Evolutionary conservation across 2,329 filamentous ascomycete species (phyloP), one percentile per base, ranked within the genome.

Genomic region (Fusarium sp.): DNA sequence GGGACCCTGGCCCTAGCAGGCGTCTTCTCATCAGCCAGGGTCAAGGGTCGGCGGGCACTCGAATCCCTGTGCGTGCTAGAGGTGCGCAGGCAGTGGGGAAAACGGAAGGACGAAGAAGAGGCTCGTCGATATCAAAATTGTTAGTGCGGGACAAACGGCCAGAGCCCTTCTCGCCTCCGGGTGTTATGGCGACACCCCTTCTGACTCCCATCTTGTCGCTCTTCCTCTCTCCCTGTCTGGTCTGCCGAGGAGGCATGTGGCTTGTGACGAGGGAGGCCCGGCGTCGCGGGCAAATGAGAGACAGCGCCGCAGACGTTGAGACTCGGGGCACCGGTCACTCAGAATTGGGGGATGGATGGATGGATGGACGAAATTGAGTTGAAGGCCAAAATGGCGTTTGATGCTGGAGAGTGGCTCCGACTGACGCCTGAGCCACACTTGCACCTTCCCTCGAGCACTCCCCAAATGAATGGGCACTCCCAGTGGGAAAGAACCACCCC

Each of bases 101-200:
- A 50, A 54, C 49, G 61, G 34, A 66, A 62, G 38, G 59, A 29
- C 36, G 62, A 68, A 34, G 59, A 60, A 67, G 64, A 59, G 58
- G 65, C 54, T 67, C 58, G 33, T 55, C 23, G 54, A 61, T 67
- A 25, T 63, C 51, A 50, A 73, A 73, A 74, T 74, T 73, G 72
- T 73, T 73, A 74, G 72, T 71, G 72, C 67, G 34, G 44, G 60
- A 73, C 70, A 72, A 63, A 38, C 62, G 34, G 57, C 31, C 33
- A 46, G 38, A 60, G 38, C 51, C 58, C 53, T 58, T 57, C 64
- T 64, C 46, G 40, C 64, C 59, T 73, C 54, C 23, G 59, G 25
- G 14, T 40, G 63, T 65, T 72, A 73, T 57, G 60, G 53, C 58
- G 53, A 67, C 62, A 27, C 66, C 62, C 68, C 57, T 57, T 59